A percentile compares a stretch with the other conserved stretches of the same genome.
Evolutionary conservation across 2,329 filamentous ascomycete species (phyloP).

Genomic region (Dryadomyces sulphureus): DNA sequence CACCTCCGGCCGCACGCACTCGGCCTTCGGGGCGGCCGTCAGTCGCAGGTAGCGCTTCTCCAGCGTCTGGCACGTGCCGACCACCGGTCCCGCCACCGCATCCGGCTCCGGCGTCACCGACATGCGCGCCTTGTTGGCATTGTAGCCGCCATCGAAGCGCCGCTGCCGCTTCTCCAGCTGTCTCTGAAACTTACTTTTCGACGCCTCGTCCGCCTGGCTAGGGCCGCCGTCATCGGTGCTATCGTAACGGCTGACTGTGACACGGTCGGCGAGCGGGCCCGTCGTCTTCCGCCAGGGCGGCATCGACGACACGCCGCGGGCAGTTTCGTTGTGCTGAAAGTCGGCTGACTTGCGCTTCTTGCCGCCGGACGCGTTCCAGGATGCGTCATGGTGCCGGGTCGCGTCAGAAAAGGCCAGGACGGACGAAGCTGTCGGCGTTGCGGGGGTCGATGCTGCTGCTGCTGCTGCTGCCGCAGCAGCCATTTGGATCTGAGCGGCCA

Average conservation of each 20-base stretch:
- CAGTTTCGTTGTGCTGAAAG: conserved; percentile 28
- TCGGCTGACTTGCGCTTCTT: conserved; percentile 78
- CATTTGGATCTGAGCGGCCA: conserved; percentile 1
- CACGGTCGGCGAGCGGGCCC: conserved; percentile 56
- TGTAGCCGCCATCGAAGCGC: conserved; percentile 62
- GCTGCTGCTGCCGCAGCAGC: conserved; percentile 5
- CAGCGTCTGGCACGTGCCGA: conserved; percentile 69
- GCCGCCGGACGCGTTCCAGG: conserved; percentile 9
- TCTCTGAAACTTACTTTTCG: conserved; percentile 75
- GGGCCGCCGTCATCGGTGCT: conserved; percentile 15
- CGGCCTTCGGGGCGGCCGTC: conserved; percentile 76
- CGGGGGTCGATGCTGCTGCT: conserved; percentile 3
- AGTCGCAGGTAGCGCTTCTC: conserved; percentile 94
- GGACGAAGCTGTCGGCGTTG: background rate
- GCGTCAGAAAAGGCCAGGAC: conserved; percentile 1
- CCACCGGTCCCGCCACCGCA: conserved; percentile 53
- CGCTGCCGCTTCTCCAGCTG: conserved; percentile 78
- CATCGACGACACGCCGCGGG: conserved; percentile 28
- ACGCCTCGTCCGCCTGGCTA: conserved; percentile 20
- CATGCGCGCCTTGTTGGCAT: conserved; percentile 38
- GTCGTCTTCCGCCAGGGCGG: conserved; percentile 59
- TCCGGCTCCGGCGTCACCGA: conserved; percentile 25
- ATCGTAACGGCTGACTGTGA: conserved; percentile 42
- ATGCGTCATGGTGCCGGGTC: background rate
- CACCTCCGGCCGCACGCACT: conserved; percentile 70